Evolutionary conservation across 441 rosid species (phyloP).

Genomic region (Erodium moschatum): DNA sequence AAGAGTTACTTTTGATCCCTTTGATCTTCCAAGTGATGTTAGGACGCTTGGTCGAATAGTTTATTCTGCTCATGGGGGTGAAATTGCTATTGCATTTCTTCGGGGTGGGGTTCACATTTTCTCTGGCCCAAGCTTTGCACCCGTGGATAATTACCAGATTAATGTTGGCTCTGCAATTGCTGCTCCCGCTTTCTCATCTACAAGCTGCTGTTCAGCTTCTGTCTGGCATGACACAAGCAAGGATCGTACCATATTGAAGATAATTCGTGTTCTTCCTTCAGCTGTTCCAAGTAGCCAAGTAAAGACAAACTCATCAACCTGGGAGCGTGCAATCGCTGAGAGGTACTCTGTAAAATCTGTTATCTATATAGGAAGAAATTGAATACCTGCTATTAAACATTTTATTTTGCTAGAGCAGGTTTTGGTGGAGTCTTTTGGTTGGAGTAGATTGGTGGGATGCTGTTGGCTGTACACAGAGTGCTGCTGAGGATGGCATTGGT

Average conservation of each 20-base stretch:
- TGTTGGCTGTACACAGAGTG: conserved; percentile 99
- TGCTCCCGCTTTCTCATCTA: conserved; percentile 96
- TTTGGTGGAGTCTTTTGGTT: conserved; percentile 99
- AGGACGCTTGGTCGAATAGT: conserved; percentile 90
- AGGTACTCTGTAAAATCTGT: conserved; percentile 40
- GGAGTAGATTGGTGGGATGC: conserved; percentile 99
- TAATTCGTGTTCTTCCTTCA: conserved; percentile 95
- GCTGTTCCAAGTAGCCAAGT: conserved; percentile 65
- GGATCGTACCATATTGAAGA: conserved; percentile 83
- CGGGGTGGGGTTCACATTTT: conserved; percentile 96
- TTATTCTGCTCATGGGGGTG: conserved; percentile 99
- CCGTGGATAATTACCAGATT: conserved; percentile 88
- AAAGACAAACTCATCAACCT: conserved; percentile 67
- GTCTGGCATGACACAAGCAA: conserved; percentile 85
- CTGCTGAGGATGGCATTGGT: conserved; percentile 98
- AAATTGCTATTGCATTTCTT: conserved; percentile 91
- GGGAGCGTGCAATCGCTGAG: conserved; percentile 99
- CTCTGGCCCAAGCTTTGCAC: conserved; percentile 86
- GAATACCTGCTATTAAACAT: conserved; percentile 13
- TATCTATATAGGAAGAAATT: background rate
- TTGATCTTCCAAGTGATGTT: conserved; percentile 94
- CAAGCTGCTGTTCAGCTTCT: conserved; percentile 98
- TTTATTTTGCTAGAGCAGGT: conserved; percentile 43
- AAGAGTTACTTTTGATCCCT: conserved; percentile 86
- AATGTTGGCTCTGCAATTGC: conserved; percentile 96